Evolutionary conservation across 139 green algal genomes (phyloP).

Genomic region (Gonium pectorale): DNA sequence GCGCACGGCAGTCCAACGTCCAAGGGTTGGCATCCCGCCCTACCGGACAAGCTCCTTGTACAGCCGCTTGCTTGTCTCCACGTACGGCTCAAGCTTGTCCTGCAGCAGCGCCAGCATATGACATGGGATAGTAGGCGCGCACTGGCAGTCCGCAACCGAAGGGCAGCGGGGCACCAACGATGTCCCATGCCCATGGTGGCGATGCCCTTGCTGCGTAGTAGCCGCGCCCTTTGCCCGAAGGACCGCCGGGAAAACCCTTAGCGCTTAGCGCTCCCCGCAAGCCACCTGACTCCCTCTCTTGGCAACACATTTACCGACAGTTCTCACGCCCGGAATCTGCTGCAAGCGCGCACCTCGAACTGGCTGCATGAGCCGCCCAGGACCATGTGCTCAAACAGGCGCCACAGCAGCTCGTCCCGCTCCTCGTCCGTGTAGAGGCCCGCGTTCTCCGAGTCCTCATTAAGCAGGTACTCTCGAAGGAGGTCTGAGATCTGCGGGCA

Average conservation of each 20-base stretch:
- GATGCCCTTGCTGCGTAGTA: no score
- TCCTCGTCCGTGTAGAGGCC: constrained; percentile 62
- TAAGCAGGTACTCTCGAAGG: constrained; percentile 68
- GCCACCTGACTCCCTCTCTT: no score
- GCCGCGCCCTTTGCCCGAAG: no score
- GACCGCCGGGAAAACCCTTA: no score
- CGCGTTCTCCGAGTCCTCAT: constrained; percentile 63
- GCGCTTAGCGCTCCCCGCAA: no score
- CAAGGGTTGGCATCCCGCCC: background rate
- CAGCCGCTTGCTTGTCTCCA: constrained; percentile 61
- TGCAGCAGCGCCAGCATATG: no score
- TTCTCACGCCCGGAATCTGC: no score
- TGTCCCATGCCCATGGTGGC: no score
- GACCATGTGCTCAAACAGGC: constrained; percentile 63
- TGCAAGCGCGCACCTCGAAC: constrained; percentile 73
- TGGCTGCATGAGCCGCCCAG: constrained; percentile 68
- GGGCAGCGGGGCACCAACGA: no score
- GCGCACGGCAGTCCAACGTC: background rate
- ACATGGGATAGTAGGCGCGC: no score
- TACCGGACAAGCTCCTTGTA: constrained; percentile 70
- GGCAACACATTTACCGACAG: no score
- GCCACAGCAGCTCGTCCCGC: constrained; percentile 62
- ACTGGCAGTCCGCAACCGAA: no score
- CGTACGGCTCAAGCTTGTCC: constrained; percentile 63
- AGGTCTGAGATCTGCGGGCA: constrained; percentile 63